Evolutionary conservation across 2,329 filamentous ascomycete genomes (phyloP).

Genomic region (Rutstroemia sp.): DNA sequence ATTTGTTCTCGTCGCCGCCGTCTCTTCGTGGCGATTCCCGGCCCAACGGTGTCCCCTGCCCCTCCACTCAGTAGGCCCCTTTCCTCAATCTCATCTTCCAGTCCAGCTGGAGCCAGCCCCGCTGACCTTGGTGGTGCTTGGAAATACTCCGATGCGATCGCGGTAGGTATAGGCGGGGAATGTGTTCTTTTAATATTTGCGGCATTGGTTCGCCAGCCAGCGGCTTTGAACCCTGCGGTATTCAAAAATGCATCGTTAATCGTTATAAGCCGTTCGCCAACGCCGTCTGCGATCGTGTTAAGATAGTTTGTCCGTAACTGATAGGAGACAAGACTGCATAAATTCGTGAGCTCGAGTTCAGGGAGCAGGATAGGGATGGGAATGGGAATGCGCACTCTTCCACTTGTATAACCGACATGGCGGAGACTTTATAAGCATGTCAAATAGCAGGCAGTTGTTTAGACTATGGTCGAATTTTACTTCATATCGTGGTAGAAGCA

Average conservation of each 20-base stretch:
- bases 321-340: constrained; percentile 66
- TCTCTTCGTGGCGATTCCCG: constrained; percentile 58
- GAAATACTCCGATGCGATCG: constrained; percentile 77
- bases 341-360: constrained; percentile 1
- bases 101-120: constrained; percentile 46
- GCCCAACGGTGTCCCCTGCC: constrained; percentile 60
- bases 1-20: constrained; percentile 63
- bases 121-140: constrained; percentile 58
- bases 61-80: constrained; percentile 61
- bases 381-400: constrained; percentile 28
- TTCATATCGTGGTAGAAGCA: too few relatives aligned
- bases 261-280: constrained; percentile 76
- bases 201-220: constrained; percentile 70
- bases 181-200: constrained; percentile 75
- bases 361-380: background rate
- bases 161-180: constrained; percentile 78
- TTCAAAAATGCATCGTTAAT: constrained; percentile 75
- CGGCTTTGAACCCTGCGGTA: constrained; percentile 73
- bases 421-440: background rate
- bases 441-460: background rate
- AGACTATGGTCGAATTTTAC: background rate
- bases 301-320: constrained; percentile 76
- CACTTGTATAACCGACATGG: constrained; percentile 32
- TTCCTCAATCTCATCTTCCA: constrained; percentile 60
- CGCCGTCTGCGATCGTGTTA: constrained; percentile 71